Evolutionary conservation across 768 basidiomycete genomes (phyloP).

Genomic region (Dentipellis fragilis): DNA sequence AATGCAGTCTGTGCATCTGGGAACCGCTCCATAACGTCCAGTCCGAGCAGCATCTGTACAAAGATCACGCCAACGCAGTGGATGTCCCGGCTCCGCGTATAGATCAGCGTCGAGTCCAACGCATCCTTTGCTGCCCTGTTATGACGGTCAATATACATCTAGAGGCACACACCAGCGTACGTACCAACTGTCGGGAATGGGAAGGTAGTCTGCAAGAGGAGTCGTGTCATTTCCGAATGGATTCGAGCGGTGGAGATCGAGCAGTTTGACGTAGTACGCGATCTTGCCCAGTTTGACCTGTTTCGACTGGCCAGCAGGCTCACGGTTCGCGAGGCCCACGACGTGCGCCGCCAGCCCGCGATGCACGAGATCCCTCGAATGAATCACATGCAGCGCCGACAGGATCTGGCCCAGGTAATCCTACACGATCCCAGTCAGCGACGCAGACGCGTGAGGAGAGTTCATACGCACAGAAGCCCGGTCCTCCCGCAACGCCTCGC

Average conservation of each 20-base stretch:
- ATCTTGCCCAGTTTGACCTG: slow-evolving; percentile 67
- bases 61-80: slow-evolving; percentile 74
- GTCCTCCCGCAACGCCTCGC: slow-evolving; percentile 62
- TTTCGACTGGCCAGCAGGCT: slow-evolving; percentile 34
- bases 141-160: slow-evolving; percentile 1
- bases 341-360: slow-evolving; percentile 51
- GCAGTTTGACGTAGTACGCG: slow-evolving; percentile 59
- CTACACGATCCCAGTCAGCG: slow-evolving; percentile 24
- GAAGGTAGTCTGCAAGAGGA: slow-evolving; percentile 17
- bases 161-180: slow-evolving; percentile 12
- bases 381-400: slow-evolving; percentile 57
- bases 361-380: slow-evolving; percentile 58
- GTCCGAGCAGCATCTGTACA: slow-evolving; percentile 79
- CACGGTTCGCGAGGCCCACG: slow-evolving; percentile 49
- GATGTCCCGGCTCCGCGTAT: slow-evolving; percentile 72
- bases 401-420: slow-evolving; percentile 71
- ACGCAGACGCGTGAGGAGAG: background rate
- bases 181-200: slow-evolving; percentile 38
- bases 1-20: slow-evolving; percentile 49
- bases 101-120: slow-evolving; percentile 67
- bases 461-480: slow-evolving; percentile 45
- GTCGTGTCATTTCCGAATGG: slow-evolving; percentile 38
- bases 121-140: slow-evolving; percentile 69
- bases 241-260: slow-evolving; percentile 81
- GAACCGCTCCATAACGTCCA: slow-evolving; percentile 47